A percentile compares a stretch with the other conserved stretches of the same genome.
These are phyloP conservation scores for Casuarina cunninghamiana DNA, from an alignment of 306 rosid species.

Conservation along the genomic window DNA sequence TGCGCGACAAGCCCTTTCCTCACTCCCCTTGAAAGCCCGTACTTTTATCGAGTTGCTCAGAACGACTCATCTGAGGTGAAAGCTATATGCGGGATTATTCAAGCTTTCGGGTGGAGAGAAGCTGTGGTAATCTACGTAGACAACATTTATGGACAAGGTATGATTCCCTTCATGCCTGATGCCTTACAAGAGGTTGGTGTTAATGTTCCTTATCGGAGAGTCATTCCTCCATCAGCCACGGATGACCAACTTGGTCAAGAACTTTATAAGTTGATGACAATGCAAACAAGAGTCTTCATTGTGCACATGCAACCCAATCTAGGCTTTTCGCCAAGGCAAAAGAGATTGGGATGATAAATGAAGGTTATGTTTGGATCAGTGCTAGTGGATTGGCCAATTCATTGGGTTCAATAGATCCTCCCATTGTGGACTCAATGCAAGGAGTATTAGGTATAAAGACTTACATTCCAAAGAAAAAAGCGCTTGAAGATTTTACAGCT, in stretches of 20 bases:
- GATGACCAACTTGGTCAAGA: conserved; percentile 24
- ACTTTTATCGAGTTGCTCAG: conserved; percentile 30
- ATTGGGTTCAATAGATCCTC: not conserved
- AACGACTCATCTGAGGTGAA: conserved; percentile 34
- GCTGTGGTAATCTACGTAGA: conserved; percentile 36
- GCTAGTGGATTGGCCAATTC: conserved; percentile 20
- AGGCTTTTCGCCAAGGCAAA: conserved; percentile 31
- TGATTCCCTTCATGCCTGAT: conserved; percentile 30
- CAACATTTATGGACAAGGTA: conserved; percentile 21
- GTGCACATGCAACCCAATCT: conserved; percentile 22
- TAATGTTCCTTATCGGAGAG: conserved; percentile 22
- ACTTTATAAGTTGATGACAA: conserved; percentile 32
- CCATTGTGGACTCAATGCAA: conserved; percentile 18
- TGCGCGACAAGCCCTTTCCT: conserved; percentile 40
- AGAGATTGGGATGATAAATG: conserved; percentile 40
- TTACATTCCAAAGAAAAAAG: conserved; percentile 29
- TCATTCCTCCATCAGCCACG: conserved; percentile 17
- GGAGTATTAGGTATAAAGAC: conserved; percentile 49
- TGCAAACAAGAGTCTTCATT: conserved; percentile 35
- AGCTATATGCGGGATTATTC: conserved; percentile 26
- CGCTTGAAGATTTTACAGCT: conserved; percentile 30
- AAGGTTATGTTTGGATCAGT: conserved; percentile 50
- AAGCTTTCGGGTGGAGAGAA: conserved; percentile 37
- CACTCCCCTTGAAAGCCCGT: conserved; percentile 14
- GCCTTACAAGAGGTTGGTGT: conserved; percentile 31